Evolutionary conservation across 306 rosid species (phyloP).

Genomic region (Acacia melanoxylon): DNA sequence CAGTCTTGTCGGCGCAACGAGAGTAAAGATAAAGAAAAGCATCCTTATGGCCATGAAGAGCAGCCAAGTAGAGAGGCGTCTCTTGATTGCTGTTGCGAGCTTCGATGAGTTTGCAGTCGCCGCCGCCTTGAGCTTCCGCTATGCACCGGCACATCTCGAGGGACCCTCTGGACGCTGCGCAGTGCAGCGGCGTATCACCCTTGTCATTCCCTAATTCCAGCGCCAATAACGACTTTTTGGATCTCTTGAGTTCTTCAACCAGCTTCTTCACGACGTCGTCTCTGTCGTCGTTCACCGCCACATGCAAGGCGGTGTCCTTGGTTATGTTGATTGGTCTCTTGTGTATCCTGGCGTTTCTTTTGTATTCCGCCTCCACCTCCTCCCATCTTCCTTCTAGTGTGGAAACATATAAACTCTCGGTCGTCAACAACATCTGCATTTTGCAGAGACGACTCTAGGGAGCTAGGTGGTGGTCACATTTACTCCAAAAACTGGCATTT

Average conservation of each 20-base stretch:
- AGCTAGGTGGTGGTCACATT: neutral
- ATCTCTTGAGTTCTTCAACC: neutral
- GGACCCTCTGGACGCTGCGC: neutral
- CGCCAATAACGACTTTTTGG: neutral
- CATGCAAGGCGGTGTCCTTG: neutral
- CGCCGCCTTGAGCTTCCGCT: neutral
- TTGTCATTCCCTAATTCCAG: neutral
- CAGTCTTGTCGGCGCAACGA: neutral
- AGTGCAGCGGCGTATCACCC: neutral
- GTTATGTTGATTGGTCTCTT: neutral
- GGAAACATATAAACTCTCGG: neutral
- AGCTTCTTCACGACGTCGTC: neutral
- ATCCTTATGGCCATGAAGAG: neutral
- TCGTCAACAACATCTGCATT: neutral
- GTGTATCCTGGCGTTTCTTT: neutral
- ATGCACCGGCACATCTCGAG: neutral
- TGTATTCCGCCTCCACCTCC: neutral
- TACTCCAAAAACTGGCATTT: neutral
- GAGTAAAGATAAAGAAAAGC: neutral
- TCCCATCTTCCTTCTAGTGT: neutral
- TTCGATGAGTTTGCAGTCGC: neutral
- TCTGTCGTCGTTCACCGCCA: neutral
- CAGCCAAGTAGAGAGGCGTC: conserved; percentile 1
- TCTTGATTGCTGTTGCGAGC: neutral
- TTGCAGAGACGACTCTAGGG: neutral